Conservation (phyloP, 805 yeast genomes). For the Pichia eremophila region DNA sequence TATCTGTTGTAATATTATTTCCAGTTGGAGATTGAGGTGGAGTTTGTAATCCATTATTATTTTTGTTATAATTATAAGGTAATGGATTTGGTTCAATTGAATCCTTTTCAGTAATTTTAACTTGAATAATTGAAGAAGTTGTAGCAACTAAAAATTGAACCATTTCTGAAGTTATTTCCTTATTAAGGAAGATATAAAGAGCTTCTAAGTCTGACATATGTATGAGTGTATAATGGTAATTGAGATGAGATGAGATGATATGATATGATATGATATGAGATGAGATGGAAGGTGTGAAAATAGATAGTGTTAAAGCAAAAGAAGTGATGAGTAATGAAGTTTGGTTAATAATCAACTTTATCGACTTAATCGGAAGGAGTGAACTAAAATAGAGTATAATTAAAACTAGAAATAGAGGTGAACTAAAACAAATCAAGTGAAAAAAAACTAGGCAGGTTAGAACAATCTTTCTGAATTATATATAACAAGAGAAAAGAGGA, state of each 20-base stretch:
- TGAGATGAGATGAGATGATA: neutral
- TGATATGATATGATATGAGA: too few relatives aligned
- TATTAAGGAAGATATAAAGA: slow-evolving; percentile 42
- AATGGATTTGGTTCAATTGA: neutral
- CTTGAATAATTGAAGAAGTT: slow-evolving; percentile 44
- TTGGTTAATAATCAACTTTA: too few relatives aligned
- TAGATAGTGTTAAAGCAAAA: too few relatives aligned
- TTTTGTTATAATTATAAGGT: neutral
- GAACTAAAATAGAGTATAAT: too few relatives aligned
- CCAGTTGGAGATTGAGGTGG: slow-evolving; percentile 32
- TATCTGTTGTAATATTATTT: slow-evolving; percentile 6
- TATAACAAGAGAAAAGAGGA: too few relatives aligned
- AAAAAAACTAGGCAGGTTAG: too few relatives aligned
- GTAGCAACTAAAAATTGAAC: slow-evolving; percentile 48
- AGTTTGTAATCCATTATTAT: slow-evolving; percentile 24
- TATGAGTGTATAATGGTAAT: neutral
- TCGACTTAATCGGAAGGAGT: too few relatives aligned
- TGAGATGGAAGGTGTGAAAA: too few relatives aligned
- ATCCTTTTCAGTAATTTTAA: slow-evolving; percentile 10
- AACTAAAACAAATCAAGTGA: too few relatives aligned
- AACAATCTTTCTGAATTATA: too few relatives aligned
- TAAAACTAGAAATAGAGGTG: too few relatives aligned
- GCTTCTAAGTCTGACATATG: slow-evolving; percentile 39
- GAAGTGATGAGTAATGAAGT: too few relatives aligned
- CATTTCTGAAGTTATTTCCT: slow-evolving; percentile 51